Base-by-base conservation (phyloP, 805 yeast genomes). In the Saturnispora besseyi region DNA sequence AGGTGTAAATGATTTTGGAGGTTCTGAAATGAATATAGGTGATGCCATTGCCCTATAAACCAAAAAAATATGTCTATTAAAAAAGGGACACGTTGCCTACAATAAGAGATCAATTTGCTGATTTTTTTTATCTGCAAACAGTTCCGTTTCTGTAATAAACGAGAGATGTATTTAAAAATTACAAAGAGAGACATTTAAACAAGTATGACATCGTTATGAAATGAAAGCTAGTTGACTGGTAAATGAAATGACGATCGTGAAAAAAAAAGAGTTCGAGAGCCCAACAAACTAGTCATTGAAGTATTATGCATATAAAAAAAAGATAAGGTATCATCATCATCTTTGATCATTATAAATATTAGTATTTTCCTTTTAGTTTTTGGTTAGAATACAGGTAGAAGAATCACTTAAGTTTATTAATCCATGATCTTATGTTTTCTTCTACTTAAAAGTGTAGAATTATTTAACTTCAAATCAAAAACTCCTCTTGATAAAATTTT, bases 371-470 rank as follows among this genome's bases (percentile, higher is more conserved):
- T 26, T 26, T 26, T 26, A 26, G 9, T 26, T 26, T 26, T 26
- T 26, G 6, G 9, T 26, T 26, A 26, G 9, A 26, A 8, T 26
- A 26, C 29, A 26, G 29, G 29, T 26, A 26, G 29, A 26, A 26
- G 9, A 26, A 26, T 26, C 29, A 26, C 29, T 6, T 26, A 26
- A 26, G 29, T 26, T 37, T 6, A 24, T 38, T 26, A 38, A 7
- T 38, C 28, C 28, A 26, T 24, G 9, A 33, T 15, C 29, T 50
- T 51, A 18, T 56, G 51, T 53, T 72, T 72, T 44, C 88, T 68
- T 49, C 88, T 69, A 43, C 79, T 76, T 36, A 84, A 65, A 52
- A 84, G 64, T 31, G 83, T 82, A 41, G 87, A 79, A 21, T 82
- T 83, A 50, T 79, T 79, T 58, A 84, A 63, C 53, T 77, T 79